Percentiles rank a stretch among this genome's conserved stretches.
Evolutionary conservation across 2,329 filamentous ascomycete genomes (phyloP).

Genomic region (Colletotrichum sp.): DNA sequence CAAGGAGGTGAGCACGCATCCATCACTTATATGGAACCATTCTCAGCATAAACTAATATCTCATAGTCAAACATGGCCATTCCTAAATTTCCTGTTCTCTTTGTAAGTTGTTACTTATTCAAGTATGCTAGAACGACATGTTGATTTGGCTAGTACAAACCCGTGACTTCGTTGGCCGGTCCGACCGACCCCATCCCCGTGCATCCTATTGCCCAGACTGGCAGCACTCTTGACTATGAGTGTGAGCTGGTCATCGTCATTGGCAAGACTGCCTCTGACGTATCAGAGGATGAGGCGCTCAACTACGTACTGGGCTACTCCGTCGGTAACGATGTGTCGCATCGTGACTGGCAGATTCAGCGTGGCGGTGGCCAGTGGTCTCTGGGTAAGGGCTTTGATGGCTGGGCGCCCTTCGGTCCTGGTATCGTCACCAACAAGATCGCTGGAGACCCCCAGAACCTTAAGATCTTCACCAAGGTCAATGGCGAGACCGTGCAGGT

Average conservation of each 20-base stretch:
- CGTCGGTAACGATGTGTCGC: conserved; percentile 80
- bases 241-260: conserved; percentile 80
- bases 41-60: background rate
- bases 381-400: conserved; percentile 76
- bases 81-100: conserved; percentile 74
- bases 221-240: conserved; percentile 76
- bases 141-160: conserved; percentile 60
- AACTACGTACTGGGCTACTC: conserved; percentile 77
- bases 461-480: conserved; percentile 62
- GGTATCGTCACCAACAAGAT: conserved; percentile 67
- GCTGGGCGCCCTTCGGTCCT: conserved; percentile 76
- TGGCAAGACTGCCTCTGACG: conserved; percentile 68
- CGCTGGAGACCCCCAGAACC: conserved; percentile 61
- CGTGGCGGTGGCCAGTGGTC: conserved; percentile 73
- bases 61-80: conserved; percentile 65
- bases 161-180: conserved; percentile 67
- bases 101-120: conserved; percentile 52
- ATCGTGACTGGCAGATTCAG: conserved; percentile 77
- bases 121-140: background rate
- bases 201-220: conserved; percentile 67
- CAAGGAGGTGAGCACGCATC: conserved; percentile 53
- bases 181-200: conserved; percentile 72
- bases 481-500: conserved; percentile 65
- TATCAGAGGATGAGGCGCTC: conserved; percentile 69
- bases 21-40: background rate